Evolutionary conservation across 768 basidiomycete genomes (phyloP), one percentile per base, ranked within the genome.

Genomic region (Nidularia sp.): DNA sequence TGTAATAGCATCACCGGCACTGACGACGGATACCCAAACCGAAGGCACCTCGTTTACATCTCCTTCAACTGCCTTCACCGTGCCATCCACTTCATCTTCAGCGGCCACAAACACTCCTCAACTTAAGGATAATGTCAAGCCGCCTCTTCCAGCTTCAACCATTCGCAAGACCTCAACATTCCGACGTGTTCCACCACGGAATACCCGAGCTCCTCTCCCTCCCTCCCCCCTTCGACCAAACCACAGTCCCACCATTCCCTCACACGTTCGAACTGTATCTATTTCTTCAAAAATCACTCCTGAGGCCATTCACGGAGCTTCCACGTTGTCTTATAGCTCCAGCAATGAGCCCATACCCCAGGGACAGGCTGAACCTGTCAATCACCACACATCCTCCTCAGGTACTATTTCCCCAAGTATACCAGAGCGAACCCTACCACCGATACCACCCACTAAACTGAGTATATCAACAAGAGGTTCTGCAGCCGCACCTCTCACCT

Each of bases 141-240:
- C 2, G 22, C 29, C 12, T 12, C 31, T 39, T 45, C 36, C 42
- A 45, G 39, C 35, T 6, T 48, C 57, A 8, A n/a, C 42, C 15
- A 44, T 53, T 32, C 62, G 47, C n/a, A 75, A 68, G 53, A 56
- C 70, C 1, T 76, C 78, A 1, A 79, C 76, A 0, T 80, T 82
- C 60, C 71, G 83, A 36, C 80, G 72, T 48, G 59, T 85, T 22
- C 75, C 77, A 7, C 65, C 58, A 44, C 61, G 71, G 50, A 64
- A 73, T 36, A 64, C 65, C 5, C 67, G 66, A 29, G 60, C 70
- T 2, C 66, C 71, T 39, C 62, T 61, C 48, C 62, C 61, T 55
- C 65, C 57, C 48, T 75, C 59, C 48, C 76, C 61, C 56, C 67
- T 67, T 32, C 66, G 58, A 53, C 66, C 39, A 15, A 41, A 41